Conservation (phyloP, 202 grass and related monocot species). For the Miscanthus sacchariflorus region DNA sequence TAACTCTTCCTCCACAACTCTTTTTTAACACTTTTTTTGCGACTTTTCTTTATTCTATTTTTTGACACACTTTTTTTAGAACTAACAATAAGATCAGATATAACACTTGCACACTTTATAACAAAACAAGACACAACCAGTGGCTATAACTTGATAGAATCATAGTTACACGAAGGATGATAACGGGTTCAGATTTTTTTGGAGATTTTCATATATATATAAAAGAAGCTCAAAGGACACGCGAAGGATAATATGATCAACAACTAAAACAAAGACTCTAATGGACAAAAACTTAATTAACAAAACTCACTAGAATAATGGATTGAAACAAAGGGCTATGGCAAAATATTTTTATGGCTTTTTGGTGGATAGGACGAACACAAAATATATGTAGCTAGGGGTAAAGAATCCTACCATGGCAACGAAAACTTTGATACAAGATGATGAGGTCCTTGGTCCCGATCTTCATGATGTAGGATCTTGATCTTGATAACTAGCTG, state of each 20-base stretch:
- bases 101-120: background rate
- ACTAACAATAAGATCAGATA: background rate
- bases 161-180: background rate
- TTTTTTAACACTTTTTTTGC: too few species aligned
- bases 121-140: background rate
- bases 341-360: background rate
- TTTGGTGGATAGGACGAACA: background rate
- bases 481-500: too few species aligned
- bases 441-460: background rate
- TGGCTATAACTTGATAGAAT: background rate
- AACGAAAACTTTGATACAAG: too few species aligned
- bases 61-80: background rate
- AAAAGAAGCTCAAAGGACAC: too few species aligned
- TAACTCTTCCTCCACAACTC: too few species aligned
- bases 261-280: background rate
- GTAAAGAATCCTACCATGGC: too few species aligned
- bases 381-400: background rate
- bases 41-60: background rate
- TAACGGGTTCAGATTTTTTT: background rate
- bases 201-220: background rate
- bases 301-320: background rate
- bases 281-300: background rate
- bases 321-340: background rate
- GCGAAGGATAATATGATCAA: background rate
- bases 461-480: too few species aligned